Evolutionary conservation across 192 early-diverging fungal genomes (phyloP), one percentile per base, ranked within the genome.

Genomic region (Helicostylum pulchrum): DNA sequence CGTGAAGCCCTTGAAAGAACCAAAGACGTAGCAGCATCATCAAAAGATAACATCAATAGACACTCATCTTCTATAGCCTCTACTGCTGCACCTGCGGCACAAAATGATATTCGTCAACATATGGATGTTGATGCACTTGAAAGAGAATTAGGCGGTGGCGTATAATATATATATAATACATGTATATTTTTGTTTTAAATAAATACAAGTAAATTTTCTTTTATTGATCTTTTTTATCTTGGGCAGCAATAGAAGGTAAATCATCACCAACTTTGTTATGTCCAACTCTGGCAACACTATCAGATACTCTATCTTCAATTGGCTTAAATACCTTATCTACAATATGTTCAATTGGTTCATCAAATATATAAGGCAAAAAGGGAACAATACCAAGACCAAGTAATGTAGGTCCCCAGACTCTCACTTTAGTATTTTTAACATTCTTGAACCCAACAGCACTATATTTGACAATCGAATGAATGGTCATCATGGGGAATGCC

Each of bases 401-500:
- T 1, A 68, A 67, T 8, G 87, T 83, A 3, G 87, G 87, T 30
- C 85, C 82, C 83, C 83, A 88, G 8, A 74, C 62, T 44, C 78
- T 54, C 19, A 73, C 49, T 36, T 64, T 64, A n/a, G 53, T 21
- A 51, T 64, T 67, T 42, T 73, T 73, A 26, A 73, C 66, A 53
- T 73, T 47, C 30, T 60, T 73, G 50, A 73, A 73, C 2, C 71
- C 73, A 57, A 80, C 78, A 26, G 82, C 80, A 21, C 68, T 76
- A 64, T 80, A 74, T 58, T 86, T 84, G 31, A 88, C 86, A n/a
- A 80, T 78, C 6, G 83, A 83, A 65, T 89, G 87, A 46, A 89
- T 84, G 2, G 86, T 84, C 10, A 86, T 46, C 26, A 82, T 82
- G 15, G 87, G 87, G 42, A 87, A 55, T 17, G 77, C 62, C 72